Conservation (phyloP, 1,139 yeast genomes). For the Kodamaea derodonti region DNA sequence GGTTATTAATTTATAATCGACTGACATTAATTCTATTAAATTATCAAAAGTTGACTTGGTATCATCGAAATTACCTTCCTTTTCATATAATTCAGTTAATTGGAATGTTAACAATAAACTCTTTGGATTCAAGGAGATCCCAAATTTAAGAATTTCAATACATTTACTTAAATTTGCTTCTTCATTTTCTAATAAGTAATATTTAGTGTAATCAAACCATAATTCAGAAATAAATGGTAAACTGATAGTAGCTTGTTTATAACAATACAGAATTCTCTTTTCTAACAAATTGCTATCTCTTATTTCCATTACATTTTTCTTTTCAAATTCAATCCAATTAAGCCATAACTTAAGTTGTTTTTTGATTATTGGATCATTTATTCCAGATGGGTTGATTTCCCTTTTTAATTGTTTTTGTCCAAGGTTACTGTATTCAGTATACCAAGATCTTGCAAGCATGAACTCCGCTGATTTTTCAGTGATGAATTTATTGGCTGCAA, state of each 20-base stretch:
- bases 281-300: slow-evolving; percentile 45
- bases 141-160: slow-evolving; percentile 48
- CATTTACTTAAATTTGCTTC: slow-evolving; percentile 32
- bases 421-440: slow-evolving; percentile 63
- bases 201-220: slow-evolving; percentile 67
- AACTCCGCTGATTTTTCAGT: slow-evolving; percentile 83
- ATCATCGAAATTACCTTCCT: slow-evolving; percentile 47
- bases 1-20: slow-evolving; percentile 26
- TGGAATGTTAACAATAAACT: slow-evolving; percentile 68
- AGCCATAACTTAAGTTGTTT: slow-evolving; percentile 58
- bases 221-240: slow-evolving; percentile 75
- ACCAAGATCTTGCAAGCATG: slow-evolving; percentile 82
- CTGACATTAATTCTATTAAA: slow-evolving; percentile 42
- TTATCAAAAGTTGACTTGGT: slow-evolving; percentile 51
- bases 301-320: slow-evolving; percentile 61
- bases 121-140: slow-evolving; percentile 62
- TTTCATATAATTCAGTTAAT: slow-evolving; percentile 68
- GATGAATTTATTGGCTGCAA: slow-evolving; percentile 81
- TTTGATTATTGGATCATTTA: slow-evolving; percentile 21
- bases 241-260: slow-evolving; percentile 64
- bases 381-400: slow-evolving; percentile 33
- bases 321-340: slow-evolving; percentile 79
- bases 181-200: slow-evolving; percentile 28
- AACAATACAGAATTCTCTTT: slow-evolving; percentile 69
- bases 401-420: slow-evolving; percentile 41